These are phyloP conservation scores for Goniomonas avonlea DNA, from an alignment of 78 protist genomes.

Conservation along the genomic window DNA sequence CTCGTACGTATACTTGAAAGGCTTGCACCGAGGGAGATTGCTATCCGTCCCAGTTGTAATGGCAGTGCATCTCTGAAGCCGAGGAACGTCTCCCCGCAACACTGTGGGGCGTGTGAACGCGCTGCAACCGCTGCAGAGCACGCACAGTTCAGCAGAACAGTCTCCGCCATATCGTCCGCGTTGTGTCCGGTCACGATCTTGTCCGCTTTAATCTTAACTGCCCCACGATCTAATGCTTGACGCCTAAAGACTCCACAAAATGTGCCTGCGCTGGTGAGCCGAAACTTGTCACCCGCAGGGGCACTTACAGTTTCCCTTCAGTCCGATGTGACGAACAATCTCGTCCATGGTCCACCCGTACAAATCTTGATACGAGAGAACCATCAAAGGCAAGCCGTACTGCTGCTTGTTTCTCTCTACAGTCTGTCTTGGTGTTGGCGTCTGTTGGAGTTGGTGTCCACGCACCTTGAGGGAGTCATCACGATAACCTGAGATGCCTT, in stretches of 20 bases:
- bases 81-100: constrained; percentile 72
- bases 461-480: constrained; percentile 79
- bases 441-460: too few species aligned
- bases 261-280: constrained; percentile 36
- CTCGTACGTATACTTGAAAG: constrained; percentile 79
- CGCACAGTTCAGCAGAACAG: too few species aligned
- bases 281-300: too few species aligned
- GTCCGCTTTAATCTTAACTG: constrained; percentile 47
- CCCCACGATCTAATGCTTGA: constrained; percentile 87
- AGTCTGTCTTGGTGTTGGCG: constrained; percentile 47
- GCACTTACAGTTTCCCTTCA: constrained; percentile 61
- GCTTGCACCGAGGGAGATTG: constrained; percentile 69
- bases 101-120: constrained; percentile 34
- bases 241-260: constrained; percentile 87
- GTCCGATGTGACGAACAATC: constrained; percentile 61
- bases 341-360: constrained; percentile 91
- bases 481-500: constrained; percentile 91
- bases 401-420: constrained; percentile 64
- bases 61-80: constrained; percentile 64
- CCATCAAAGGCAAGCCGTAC: constrained; percentile 66
- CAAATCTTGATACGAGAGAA: constrained; percentile 67
- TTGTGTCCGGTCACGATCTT: constrained; percentile 84
- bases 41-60: constrained; percentile 61
- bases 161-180: constrained; percentile 89
- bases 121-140: too few species aligned